These are phyloP conservation scores for Pseudozyma thailandica DNA, from an alignment of 1,284 basidiomycete genomes.

Conservation along the genomic window DNA sequence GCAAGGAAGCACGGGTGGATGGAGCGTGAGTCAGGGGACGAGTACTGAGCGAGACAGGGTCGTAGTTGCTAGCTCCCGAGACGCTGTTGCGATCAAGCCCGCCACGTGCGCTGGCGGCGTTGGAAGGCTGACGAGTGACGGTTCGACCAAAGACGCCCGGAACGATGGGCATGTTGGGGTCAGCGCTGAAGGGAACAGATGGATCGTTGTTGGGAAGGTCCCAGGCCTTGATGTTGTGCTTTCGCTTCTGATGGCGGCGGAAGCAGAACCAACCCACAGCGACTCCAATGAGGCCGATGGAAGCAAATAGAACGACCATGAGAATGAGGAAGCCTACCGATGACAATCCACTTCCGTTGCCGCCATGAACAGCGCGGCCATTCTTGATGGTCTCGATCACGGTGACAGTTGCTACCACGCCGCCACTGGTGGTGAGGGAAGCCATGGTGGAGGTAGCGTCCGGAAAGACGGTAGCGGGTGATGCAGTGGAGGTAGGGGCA, in stretches of 20 bases:
- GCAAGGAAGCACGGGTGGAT: constrained; percentile 33
- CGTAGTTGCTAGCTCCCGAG: constrained; percentile 31
- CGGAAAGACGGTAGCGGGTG: constrained; percentile 36
- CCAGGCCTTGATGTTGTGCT: constrained; percentile 42
- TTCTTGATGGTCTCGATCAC: constrained; percentile 46
- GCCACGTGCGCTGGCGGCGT: constrained; percentile 5
- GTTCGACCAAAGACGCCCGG: constrained; percentile 38
- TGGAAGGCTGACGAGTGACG: constrained; percentile 18
- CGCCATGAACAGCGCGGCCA: constrained; percentile 18
- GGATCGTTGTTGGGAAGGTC: constrained; percentile 42
- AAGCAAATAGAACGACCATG: constrained; percentile 32
- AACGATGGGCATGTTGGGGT: constrained; percentile 43
- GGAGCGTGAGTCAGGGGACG: constrained; percentile 26
- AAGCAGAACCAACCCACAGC: constrained; percentile 45
- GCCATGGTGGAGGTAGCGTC: constrained; percentile 46
- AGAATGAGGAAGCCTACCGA: constrained; percentile 20
- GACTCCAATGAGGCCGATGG: constrained; percentile 30
- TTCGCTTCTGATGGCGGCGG: constrained; percentile 31
- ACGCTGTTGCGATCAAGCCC: constrained; percentile 18
- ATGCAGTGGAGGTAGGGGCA: constrained; percentile 28
- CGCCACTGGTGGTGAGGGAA: constrained; percentile 41
- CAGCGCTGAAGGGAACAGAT: constrained; percentile 35
- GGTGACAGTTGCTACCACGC: constrained; percentile 38
- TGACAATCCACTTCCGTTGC: constrained; percentile 16
- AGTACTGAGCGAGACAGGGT: constrained; percentile 24